These are phyloP conservation scores for Rhynchosporium secalis DNA, from an alignment of 2,329 filamentous ascomycete species.

Conservation along the genomic window DNA sequence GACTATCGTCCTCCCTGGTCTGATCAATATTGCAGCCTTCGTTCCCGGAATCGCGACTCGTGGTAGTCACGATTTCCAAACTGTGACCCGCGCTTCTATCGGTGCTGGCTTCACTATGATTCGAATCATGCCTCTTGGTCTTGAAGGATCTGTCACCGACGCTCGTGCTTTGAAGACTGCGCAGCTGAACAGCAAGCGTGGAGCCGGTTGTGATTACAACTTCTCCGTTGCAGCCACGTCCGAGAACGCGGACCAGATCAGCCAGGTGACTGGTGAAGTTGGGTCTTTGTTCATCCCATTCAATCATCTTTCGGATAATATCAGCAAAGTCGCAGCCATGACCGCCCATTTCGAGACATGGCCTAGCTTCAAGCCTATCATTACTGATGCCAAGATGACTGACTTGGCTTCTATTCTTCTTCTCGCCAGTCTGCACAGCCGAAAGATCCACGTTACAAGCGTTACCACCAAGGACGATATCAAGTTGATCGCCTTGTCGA, in stretches of 20 bases:
- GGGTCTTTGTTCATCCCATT: constrained; percentile 82
- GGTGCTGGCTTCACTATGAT: constrained; percentile 79
- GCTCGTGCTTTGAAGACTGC: constrained; percentile 69
- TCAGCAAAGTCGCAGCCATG: constrained; percentile 79
- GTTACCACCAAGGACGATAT: constrained; percentile 83
- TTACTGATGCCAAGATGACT: constrained; percentile 78
- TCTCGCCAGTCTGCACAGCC: constrained; percentile 73
- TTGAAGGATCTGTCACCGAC: constrained; percentile 72
- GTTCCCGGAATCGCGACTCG: constrained; percentile 69
- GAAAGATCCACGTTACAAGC: constrained; percentile 77
- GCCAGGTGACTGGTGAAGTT: constrained; percentile 69
- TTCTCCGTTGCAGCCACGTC: constrained; percentile 75
- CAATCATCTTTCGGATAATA: constrained; percentile 76
- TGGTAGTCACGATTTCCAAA: constrained; percentile 66
- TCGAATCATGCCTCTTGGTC: constrained; percentile 73
- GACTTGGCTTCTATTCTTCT: constrained; percentile 79
- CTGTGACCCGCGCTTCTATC: constrained; percentile 71
- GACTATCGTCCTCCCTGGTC: constrained; percentile 69
- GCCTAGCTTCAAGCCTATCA: constrained; percentile 75
- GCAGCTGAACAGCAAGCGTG: constrained; percentile 67
- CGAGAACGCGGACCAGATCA: constrained; percentile 72
- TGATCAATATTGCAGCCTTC: constrained; percentile 79
- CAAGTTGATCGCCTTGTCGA: constrained; percentile 72
- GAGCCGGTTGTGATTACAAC: constrained; percentile 76
- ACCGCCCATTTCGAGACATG: constrained; percentile 77